Conservation (phyloP, 2,329 filamentous ascomycete genomes). For the Stromatinia cepivora region DNA sequence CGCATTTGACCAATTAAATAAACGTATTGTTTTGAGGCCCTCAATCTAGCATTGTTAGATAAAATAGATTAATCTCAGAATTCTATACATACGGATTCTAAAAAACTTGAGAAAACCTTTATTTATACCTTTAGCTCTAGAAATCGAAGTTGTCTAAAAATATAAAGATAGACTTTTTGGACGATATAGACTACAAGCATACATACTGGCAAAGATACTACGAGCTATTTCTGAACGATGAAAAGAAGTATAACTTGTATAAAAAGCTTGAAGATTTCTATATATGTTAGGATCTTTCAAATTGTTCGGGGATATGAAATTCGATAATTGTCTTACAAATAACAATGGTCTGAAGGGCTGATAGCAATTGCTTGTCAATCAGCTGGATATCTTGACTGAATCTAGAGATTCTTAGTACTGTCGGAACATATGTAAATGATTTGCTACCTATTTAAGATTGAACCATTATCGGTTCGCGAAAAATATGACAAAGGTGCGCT, state of each 20-base stretch:
- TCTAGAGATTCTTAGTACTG: constrained; percentile 24
- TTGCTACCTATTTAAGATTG: constrained; percentile 45
- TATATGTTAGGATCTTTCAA: not conserved
- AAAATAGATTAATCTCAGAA: constrained; percentile 21
- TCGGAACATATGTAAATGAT: not conserved
- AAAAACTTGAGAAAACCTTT: constrained; percentile 47
- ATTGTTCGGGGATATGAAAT: not conserved
- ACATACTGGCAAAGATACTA: constrained; percentile 49
- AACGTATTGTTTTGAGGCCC: constrained; percentile 55
- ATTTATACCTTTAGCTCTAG: constrained; percentile 63
- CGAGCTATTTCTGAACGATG: constrained; percentile 48
- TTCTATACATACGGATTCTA: constrained; percentile 42
- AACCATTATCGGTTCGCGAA: constrained; percentile 45
- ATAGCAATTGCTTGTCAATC: constrained; percentile 29
- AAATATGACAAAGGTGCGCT: constrained; percentile 40
- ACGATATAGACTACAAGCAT: constrained; percentile 50
- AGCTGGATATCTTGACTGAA: constrained; percentile 30
- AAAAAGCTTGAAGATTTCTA: constrained; percentile 39
- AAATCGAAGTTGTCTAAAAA: constrained; percentile 59
- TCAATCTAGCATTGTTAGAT: constrained; percentile 40
- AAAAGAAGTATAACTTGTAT: constrained; percentile 52
- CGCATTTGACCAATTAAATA: constrained; percentile 54
- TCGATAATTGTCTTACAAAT: constrained; percentile 37
- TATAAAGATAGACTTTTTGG: constrained; percentile 60
- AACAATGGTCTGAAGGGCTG: constrained; percentile 41